phyloP scores from a whole-genome alignment of 2,329 filamentous ascomycete species.

The Proliferodiscus dingleyae region DNA sequence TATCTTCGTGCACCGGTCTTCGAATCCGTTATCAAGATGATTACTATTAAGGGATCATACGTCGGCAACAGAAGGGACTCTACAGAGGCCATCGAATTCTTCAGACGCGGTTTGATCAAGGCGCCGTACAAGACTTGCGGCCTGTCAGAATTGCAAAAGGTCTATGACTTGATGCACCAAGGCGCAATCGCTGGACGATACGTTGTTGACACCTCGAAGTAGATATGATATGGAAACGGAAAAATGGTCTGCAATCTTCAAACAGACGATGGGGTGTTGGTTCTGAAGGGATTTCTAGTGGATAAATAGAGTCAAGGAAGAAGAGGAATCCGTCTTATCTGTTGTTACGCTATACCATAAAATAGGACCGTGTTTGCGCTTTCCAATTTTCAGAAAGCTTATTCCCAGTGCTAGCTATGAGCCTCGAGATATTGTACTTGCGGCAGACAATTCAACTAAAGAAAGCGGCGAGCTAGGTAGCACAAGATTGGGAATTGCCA shows the following conservation, averaged over 20 bases:
- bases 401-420: no score
- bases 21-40: constrained; percentile 83
- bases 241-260: no score
- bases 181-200: constrained; percentile 73
- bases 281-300: not conserved
- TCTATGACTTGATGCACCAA: constrained; percentile 72
- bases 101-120: constrained; percentile 70
- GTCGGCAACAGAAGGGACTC: constrained; percentile 89
- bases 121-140: constrained; percentile 82
- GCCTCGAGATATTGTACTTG: no score
- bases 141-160: constrained; percentile 69
- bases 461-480: no score
- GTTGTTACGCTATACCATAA: no score
- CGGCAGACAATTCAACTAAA: no score
- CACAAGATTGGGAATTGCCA: no score
- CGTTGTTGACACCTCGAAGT: constrained; percentile 69
- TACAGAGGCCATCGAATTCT: constrained; percentile 88
- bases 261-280: not conserved
- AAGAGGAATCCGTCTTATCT: no score
- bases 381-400: no score
- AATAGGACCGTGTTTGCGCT: no score
- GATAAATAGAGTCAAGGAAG: no score
- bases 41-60: constrained; percentile 87
- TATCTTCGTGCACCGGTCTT: constrained; percentile 82
- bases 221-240: constrained; percentile 23